Base-by-base conservation (phyloP, 768 basidiomycete species). In the Pleurotus sapidus region DNA sequence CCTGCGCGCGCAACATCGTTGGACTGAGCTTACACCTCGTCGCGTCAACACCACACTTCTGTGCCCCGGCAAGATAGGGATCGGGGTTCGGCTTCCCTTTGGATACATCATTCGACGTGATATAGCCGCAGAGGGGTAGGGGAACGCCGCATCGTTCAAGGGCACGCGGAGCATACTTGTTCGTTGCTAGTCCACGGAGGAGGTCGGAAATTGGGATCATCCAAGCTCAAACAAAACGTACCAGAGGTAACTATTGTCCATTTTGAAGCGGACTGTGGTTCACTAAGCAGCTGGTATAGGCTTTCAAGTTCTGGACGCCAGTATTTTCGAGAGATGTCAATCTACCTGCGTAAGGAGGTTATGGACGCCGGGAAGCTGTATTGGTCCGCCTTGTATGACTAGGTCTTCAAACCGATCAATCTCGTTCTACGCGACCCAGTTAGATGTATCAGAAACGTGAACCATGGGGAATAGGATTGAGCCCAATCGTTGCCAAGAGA, bases 221-320 rank as follows among this genome's bases (percentile, higher is more conserved):
- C 46, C n/a, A 38, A 17, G 18, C 40, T 49, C 38, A 55, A 46
- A 53, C 30, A 30, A 24, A 27, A 46, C 62, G 63, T 64, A 87
- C 91, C 85, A 45, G 89, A 92, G 5, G 93, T 94, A 34, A 91
- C 89, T 65, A 95, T 91, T 3, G 91, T 91, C 90, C 91, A 95
- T 42, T 78, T 76, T 9, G 61, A 59, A 18, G 64, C 62, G n/a
- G 65, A 63, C 51, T 68, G 57, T 5, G 68, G 43, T 47, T 8
- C 30, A 56, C 34, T 24, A n/a, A 38, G 24, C 39, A 45, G 46
- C 14, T 39, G 11, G 30, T 34, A 46, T 43, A 46, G 15, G 24
- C 6, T 14, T 20, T 34, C 9, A 34, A 9, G 30, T 34, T 49
- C 20, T 14, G 15, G 49, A 18, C 11, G 24, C 15, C 30, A 46